These are phyloP conservation scores for Quercus alba DNA, from an alignment of 306 rosid species.

Conservation along the genomic window DNA sequence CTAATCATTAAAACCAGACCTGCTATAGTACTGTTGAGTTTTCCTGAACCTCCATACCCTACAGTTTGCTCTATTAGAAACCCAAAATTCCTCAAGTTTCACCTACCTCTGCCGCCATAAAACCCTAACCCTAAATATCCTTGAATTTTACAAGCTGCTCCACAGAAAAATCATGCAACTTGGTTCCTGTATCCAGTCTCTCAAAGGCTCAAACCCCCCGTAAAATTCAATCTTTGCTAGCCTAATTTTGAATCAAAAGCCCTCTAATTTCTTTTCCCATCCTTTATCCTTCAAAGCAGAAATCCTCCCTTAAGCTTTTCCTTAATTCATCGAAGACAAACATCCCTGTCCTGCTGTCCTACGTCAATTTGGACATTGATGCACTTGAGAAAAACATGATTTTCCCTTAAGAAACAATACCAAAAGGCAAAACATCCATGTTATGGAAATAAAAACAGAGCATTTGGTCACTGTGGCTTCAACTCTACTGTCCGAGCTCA, in stretches of 20 bases:
- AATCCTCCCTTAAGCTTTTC: neutral
- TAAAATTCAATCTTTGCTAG: neutral
- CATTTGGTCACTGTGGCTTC: neutral
- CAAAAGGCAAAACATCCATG: neutral
- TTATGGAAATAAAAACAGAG: neutral
- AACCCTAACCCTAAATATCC: neutral
- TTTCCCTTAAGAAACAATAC: neutral
- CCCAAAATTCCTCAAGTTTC: neutral
- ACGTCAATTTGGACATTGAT: neutral
- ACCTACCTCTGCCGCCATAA: neutral
- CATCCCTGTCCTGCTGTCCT: neutral
- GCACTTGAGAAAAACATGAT: neutral
- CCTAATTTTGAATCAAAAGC: neutral
- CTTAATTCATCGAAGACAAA: neutral
- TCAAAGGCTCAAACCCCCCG: neutral
- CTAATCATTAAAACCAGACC: too few species aligned
- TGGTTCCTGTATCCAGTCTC: neutral
- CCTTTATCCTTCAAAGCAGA: neutral
- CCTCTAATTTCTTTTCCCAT: neutral
- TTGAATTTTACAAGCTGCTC: neutral
- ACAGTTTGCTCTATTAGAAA: neutral
- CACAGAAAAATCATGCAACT: neutral
- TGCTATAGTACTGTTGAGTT: too few species aligned
- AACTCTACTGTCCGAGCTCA: neutral
- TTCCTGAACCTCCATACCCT: neutral